Evolutionary conservation across 371 early-diverging fungal species (phyloP).

Genomic region (Mortierella sp.): DNA sequence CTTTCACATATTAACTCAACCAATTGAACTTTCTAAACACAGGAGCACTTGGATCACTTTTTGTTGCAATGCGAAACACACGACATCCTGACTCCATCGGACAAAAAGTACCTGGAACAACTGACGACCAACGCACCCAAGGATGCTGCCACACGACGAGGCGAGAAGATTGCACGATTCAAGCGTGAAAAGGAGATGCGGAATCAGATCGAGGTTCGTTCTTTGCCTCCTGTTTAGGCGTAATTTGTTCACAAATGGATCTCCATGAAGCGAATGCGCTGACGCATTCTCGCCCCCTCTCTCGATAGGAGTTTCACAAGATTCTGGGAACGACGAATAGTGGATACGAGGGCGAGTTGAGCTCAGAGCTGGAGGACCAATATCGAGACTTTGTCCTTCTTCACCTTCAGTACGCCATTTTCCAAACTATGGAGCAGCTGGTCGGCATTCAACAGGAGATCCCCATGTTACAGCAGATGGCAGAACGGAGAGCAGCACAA

Average conservation of each 20-base stretch:
- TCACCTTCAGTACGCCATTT: constrained; percentile 71
- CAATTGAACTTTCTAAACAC: neutral
- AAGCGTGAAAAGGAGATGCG: constrained; percentile 80
- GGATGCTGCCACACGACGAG: constrained; percentile 66
- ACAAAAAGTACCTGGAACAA: constrained; percentile 62
- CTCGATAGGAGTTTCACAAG: constrained; percentile 52
- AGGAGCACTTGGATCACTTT: constrained; percentile 66
- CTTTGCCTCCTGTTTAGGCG: too few relatives aligned
- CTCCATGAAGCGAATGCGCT: neutral
- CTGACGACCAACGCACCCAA: constrained; percentile 31
- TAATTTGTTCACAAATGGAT: too few relatives aligned
- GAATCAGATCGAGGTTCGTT: constrained; percentile 63
- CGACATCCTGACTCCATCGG: constrained; percentile 67
- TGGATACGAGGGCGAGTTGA: constrained; percentile 59
- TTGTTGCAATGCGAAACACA: constrained; percentile 73
- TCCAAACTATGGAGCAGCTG: constrained; percentile 75
- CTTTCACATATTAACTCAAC: neutral
- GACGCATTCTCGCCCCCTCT: neutral
- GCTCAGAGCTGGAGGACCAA: constrained; percentile 72
- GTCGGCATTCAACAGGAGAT: constrained; percentile 79
- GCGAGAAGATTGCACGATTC: constrained; percentile 83
- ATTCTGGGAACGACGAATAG: constrained; percentile 45
- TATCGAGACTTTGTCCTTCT: constrained; percentile 76
- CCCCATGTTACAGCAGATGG: constrained; percentile 79
- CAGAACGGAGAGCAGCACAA: constrained; percentile 58